These are phyloP conservation scores for Physcomitrium patens DNA, from an alignment of 225 moss, liverwort and hornwort species.

Conservation along the genomic window DNA sequence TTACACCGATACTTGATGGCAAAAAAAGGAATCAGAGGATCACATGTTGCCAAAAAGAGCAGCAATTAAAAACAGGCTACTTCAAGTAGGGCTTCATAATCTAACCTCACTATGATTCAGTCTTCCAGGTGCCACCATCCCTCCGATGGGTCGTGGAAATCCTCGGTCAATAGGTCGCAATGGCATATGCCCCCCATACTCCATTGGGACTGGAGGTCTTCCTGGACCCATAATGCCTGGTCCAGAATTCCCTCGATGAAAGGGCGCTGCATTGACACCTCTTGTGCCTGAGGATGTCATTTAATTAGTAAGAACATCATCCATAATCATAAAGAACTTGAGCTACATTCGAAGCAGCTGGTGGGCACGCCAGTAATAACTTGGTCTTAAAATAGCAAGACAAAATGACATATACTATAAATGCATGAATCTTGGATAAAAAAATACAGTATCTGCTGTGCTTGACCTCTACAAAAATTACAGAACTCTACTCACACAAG, in stretches of 20 bases:
- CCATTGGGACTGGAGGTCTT: constrained; percentile 66
- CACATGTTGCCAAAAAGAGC: neutral
- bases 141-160: constrained; percentile 68
- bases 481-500: neutral
- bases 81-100: constrained; percentile 26
- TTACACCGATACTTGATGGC: neutral
- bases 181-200: constrained; percentile 57
- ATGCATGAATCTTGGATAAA: neutral
- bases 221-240: constrained; percentile 96
- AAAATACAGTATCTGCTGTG: neutral
- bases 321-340: constrained; percentile 9
- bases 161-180: constrained; percentile 60
- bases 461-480: neutral
- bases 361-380: neutral
- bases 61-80: constrained; percentile 6
- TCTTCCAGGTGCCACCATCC: constrained; percentile 62
- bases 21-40: constrained; percentile 5
- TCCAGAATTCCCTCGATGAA: constrained; percentile 64
- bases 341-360: neutral
- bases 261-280: constrained; percentile 45
- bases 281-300: constrained; percentile 47
- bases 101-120: constrained; percentile 59
- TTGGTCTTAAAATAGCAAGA: neutral
- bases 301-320: constrained; percentile 7
- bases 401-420: neutral